Percentiles rank a stretch among this genome's conserved stretches.
Evolutionary conservation across 2,329 filamentous ascomycete genomes (phyloP).

Genomic region (Trichoderma hamatum): DNA sequence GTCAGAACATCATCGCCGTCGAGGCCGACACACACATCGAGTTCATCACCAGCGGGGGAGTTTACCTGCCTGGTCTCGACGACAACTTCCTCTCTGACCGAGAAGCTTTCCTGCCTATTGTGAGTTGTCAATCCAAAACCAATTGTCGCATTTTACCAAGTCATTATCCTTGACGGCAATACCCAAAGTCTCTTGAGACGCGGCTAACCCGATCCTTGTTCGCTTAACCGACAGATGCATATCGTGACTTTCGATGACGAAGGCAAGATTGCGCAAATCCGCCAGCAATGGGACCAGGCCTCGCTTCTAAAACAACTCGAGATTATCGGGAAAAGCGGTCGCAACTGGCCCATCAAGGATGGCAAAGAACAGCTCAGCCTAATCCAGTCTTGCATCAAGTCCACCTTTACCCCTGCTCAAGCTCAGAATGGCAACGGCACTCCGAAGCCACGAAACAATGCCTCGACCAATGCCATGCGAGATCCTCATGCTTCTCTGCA

Average conservation of each 20-base stretch:
- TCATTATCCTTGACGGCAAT: background rate
- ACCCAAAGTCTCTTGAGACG: background rate
- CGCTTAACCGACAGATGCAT: constrained; percentile 63
- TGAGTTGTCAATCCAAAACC: constrained; percentile 52
- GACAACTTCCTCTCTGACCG: constrained; percentile 92
- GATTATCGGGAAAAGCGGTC: constrained; percentile 85
- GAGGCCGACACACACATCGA: constrained; percentile 84
- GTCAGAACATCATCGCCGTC: constrained; percentile 70
- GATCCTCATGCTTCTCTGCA: constrained; percentile 73
- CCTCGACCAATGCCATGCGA: constrained; percentile 58
- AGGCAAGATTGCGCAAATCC: constrained; percentile 82
- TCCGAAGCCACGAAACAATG: constrained; percentile 52
- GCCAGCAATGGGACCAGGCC: constrained; percentile 93
- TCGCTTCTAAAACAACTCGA: constrained; percentile 91
- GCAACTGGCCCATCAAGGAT: constrained; percentile 94
- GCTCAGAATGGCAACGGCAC: constrained; percentile 35
- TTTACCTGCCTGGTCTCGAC: constrained; percentile 85
- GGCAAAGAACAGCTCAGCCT: constrained; percentile 80
- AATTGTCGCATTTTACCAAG: background rate
- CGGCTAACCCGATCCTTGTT: constrained; percentile 27
- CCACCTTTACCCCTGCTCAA: constrained; percentile 39
- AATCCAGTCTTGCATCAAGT: constrained; percentile 65
- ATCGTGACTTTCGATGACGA: constrained; percentile 80
- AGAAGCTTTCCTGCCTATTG: constrained; percentile 76
- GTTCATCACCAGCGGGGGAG: constrained; percentile 78